Conservation (phyloP, 768 basidiomycete species). For the Tulasnella sp. region DNA sequence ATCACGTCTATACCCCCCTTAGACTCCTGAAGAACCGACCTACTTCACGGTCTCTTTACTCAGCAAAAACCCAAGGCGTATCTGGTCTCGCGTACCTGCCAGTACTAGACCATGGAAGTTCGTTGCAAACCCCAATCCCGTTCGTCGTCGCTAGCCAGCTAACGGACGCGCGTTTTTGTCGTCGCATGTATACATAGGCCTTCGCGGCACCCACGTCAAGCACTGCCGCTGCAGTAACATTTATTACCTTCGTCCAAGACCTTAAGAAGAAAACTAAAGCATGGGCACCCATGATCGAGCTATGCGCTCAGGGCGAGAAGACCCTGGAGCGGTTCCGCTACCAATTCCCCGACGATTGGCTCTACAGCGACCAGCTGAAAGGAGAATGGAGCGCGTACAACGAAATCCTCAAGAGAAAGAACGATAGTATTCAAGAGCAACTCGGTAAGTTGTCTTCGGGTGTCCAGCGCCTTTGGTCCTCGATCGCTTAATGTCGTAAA, state of each 20-base stretch:
- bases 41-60: background rate
- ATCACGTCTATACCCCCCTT: background rate
- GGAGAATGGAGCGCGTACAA: slow-evolving; percentile 99
- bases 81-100: background rate
- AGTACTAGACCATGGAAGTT: background rate
- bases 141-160: background rate
- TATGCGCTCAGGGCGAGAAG: slow-evolving; percentile 92
- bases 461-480: background rate
- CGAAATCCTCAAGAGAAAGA: slow-evolving; percentile 95
- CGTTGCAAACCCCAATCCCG: background rate
- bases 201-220: slow-evolving; percentile 8
- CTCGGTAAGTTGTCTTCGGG: slow-evolving; percentile 46
- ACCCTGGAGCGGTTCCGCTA: slow-evolving; percentile 94
- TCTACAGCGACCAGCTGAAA: slow-evolving; percentile 92
- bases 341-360: slow-evolving; percentile 95
- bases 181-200: background rate
- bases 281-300: slow-evolving; percentile 95
- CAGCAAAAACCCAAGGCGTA: background rate
- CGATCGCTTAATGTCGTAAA: background rate
- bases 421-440: slow-evolving; percentile 96
- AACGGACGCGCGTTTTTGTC: background rate
- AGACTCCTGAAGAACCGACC: background rate
- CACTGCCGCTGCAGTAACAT: slow-evolving; percentile 95
- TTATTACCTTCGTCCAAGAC: slow-evolving; percentile 99
- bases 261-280: slow-evolving; percentile 91